Evolutionary conservation across 2,329 filamentous ascomycete species (phyloP).

Genomic region (Fusarium devonianum): DNA sequence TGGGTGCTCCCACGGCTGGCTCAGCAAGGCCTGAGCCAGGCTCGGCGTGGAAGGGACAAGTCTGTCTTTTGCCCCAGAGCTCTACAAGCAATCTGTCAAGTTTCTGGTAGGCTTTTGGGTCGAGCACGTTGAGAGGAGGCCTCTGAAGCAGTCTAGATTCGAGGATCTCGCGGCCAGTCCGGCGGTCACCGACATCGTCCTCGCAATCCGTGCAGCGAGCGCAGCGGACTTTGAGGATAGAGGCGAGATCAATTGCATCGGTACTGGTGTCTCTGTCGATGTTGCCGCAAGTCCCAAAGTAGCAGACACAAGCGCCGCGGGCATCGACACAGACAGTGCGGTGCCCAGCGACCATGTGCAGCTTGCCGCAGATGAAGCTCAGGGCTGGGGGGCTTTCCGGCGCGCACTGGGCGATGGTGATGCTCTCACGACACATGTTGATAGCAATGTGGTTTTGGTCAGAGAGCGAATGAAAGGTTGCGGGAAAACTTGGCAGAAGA

Average conservation of each 20-base stretch:
- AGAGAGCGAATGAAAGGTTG: background rate
- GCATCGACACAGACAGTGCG: conserved; percentile 25
- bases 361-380: conserved; percentile 32
- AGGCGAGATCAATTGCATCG: conserved; percentile 5
- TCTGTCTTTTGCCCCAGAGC: conserved; percentile 13
- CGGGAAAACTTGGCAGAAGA: background rate
- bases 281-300: conserved; percentile 36
- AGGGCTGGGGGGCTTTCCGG: background rate
- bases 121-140: background rate
- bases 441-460: background rate
- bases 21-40: background rate
- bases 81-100: background rate
- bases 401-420: conserved; percentile 37
- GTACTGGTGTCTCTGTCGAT: conserved; percentile 3
- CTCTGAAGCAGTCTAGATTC: conserved; percentile 27
- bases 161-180: conserved; percentile 13
- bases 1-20: background rate
- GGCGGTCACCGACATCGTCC: conserved; percentile 21
- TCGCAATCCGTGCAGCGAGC: conserved; percentile 25
- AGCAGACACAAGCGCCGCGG: conserved; percentile 29
- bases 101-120: background rate
- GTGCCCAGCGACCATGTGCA: conserved; percentile 34
- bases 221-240: conserved; percentile 24
- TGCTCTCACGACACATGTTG: conserved; percentile 35
- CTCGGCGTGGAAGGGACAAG: conserved; percentile 19